Conservation (phyloP, 345 rosid genomes). For the Pseudoturritis turrita region DNA sequence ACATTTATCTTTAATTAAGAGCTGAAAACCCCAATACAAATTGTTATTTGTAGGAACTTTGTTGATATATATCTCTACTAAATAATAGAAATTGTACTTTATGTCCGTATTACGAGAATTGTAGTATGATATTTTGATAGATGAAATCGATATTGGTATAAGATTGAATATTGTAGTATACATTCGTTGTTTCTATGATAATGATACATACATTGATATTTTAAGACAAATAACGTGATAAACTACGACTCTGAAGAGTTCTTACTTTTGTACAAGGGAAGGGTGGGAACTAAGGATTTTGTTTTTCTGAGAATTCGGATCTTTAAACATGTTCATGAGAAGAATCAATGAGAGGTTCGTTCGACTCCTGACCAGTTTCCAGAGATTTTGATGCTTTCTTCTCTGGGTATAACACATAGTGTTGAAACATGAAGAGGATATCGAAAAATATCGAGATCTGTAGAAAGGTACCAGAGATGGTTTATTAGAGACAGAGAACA, state of each 20-base stretch:
- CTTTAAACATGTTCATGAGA: constrained; percentile 46
- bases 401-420: constrained; percentile 63
- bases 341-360: constrained; percentile 55
- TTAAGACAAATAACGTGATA: neutral
- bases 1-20: too few species aligned
- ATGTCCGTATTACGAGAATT: too few species aligned
- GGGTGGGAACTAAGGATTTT: neutral
- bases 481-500: neutral
- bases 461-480: neutral
- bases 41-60: too few species aligned
- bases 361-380: constrained; percentile 35
- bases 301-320: neutral
- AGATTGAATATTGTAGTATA: neutral
- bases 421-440: constrained; percentile 81
- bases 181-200: neutral
- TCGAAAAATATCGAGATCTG: constrained; percentile 81
- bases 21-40: too few species aligned
- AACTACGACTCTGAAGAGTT: neutral
- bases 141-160: neutral
- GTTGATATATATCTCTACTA: too few species aligned
- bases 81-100: too few species aligned
- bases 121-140: too few species aligned
- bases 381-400: constrained; percentile 26
- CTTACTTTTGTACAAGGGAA: neutral
- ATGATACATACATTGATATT: neutral